These are phyloP conservation scores for Dalbergia cochinchinensis DNA, from an alignment of 306 rosid genomes.

Conservation along the genomic window DNA sequence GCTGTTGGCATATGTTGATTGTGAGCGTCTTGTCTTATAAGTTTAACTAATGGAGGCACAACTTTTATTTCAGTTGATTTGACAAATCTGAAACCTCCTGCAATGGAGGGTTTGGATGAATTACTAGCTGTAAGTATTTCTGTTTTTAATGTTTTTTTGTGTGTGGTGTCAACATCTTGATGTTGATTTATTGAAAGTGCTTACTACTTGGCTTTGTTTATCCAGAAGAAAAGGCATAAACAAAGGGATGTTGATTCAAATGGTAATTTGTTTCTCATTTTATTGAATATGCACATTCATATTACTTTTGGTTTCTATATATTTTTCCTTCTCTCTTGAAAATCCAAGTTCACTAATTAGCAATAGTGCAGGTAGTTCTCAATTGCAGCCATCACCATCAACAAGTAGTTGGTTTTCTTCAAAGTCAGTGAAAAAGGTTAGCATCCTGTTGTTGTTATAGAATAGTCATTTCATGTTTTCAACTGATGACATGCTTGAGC, in stretches of 20 bases:
- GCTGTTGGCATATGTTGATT: conserved; percentile 19
- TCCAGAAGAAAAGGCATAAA: conserved; percentile 68
- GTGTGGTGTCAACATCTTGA: conserved; percentile 12
- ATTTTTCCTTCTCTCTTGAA: conserved; percentile 11
- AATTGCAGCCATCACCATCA: conserved; percentile 56
- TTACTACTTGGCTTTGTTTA: conserved; percentile 45
- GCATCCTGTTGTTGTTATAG: conserved; percentile 22
- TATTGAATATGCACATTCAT: conserved; percentile 27
- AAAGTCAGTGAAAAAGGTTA: conserved; percentile 75
- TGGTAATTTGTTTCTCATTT: conserved; percentile 58
- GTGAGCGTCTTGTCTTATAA: conserved; percentile 1
- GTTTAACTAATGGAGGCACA: conserved; percentile 21
- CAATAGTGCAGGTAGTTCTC: conserved; percentile 62
- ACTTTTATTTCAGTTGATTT: conserved; percentile 67
- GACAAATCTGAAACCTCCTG: conserved; percentile 68
- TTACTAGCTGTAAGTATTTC: conserved; percentile 62
- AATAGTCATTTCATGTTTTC: conserved; percentile 36
- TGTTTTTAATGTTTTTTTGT: neutral
- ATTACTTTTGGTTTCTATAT: conserved; percentile 19
- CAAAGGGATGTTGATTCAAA: conserved; percentile 60
- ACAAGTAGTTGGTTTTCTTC: conserved; percentile 85
- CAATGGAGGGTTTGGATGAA: conserved; percentile 75
- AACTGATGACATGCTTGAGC: conserved; percentile 22
- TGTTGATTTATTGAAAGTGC: conserved; percentile 28
- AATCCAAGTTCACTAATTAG: conserved; percentile 40